Conservation (phyloP, 2,329 filamentous ascomycete species). For the Cytospora piceicola region DNA sequence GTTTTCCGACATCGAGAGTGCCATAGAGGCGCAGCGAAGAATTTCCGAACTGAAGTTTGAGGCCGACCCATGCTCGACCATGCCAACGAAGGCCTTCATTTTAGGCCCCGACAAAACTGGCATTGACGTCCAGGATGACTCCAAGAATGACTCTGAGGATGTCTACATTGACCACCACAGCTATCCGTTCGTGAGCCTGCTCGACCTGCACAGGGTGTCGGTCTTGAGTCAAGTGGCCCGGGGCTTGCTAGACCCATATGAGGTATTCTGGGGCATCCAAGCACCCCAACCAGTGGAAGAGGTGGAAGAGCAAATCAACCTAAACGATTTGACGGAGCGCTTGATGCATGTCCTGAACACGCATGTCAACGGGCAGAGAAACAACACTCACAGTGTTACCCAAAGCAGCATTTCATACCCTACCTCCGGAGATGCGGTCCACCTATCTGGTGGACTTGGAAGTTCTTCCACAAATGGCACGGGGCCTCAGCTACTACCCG, state of each 20-base stretch:
- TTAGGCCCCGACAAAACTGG: not conserved
- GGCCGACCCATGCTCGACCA: constrained; percentile 20
- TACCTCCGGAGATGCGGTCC: not conserved
- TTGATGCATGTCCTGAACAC: not conserved
- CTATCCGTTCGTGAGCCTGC: not conserved
- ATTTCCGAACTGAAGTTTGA: not conserved
- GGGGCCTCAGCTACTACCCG: not conserved
- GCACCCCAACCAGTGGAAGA: too few species aligned
- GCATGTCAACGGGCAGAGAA: not conserved
- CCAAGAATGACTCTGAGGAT: accelerated
- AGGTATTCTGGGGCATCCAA: not conserved
- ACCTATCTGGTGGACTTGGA: not conserved
- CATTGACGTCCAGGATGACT: accelerated
- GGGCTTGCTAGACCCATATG: not conserved
- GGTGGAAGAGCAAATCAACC: not conserved
- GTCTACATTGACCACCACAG: not conserved
- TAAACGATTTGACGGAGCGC: not conserved
- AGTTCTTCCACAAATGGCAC: not conserved
- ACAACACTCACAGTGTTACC: accelerated
- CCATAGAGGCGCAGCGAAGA: not conserved
- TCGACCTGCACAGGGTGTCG: not conserved
- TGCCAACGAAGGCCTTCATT: not conserved
- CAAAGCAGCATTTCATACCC: not conserved
- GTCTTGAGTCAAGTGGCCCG: not conserved
- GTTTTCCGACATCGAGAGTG: constrained; percentile 15